Evolutionary conservation across 805 yeast genomes (phyloP).

Genomic region (Wickerhamiella domercqiae): DNA sequence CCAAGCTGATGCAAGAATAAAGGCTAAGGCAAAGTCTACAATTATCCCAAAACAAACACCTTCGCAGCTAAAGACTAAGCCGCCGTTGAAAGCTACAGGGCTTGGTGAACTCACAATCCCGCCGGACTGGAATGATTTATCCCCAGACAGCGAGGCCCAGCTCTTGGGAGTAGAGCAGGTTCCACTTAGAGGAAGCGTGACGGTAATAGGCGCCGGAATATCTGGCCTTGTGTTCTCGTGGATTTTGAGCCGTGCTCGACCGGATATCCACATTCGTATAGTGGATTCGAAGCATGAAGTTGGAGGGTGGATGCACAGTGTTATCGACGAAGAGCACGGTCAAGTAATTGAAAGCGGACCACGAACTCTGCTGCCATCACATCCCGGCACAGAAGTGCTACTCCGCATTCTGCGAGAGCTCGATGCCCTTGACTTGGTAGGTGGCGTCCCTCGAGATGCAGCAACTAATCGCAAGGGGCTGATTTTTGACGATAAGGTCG

Average conservation of each 20-base stretch:
- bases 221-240: constrained; percentile 51
- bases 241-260: constrained; percentile 46
- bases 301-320: constrained; percentile 62
- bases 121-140: constrained; percentile 19
- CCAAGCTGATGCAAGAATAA: constrained; percentile 1
- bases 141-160: constrained; percentile 19
- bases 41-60: not conserved
- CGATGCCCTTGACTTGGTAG: constrained; percentile 34
- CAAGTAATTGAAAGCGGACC: constrained; percentile 72
- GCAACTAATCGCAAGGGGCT: constrained; percentile 61
- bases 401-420: constrained; percentile 26
- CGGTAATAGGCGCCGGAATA: constrained; percentile 76
- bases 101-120: not conserved
- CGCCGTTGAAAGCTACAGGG: not conserved
- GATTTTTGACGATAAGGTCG: constrained; percentile 25
- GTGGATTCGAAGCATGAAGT: constrained; percentile 39
- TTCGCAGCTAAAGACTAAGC: not conserved
- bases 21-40: not conserved
- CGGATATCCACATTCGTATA: constrained; percentile 52
- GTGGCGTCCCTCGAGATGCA: constrained; percentile 42
- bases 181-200: constrained; percentile 31
- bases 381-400: constrained; percentile 41
- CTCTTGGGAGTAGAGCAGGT: constrained; percentile 19
- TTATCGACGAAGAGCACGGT: constrained; percentile 13
- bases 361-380: constrained; percentile 69